Conservation (phyloP, 306 rosid species). For the Alnus glutinosa region DNA sequence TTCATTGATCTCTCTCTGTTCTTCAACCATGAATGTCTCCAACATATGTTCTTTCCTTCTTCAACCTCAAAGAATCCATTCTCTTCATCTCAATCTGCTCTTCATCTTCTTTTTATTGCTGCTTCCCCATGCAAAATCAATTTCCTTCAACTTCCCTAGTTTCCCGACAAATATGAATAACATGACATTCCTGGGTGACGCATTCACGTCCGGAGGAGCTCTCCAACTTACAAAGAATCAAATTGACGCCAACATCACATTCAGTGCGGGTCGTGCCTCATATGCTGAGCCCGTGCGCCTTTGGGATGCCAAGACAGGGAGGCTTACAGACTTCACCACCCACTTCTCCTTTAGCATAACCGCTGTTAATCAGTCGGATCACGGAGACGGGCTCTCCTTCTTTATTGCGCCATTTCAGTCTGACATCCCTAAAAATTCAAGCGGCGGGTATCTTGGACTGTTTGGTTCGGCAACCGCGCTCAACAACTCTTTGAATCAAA, state of each 20-base stretch:
- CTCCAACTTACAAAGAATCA: conserved; percentile 65
- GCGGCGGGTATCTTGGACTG: conserved; percentile 65
- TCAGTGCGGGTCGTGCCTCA: conserved; percentile 64
- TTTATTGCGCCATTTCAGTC: conserved; percentile 61
- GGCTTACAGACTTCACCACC: conserved; percentile 66
- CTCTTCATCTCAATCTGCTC: background rate
- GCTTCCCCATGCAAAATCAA: conserved; percentile 26
- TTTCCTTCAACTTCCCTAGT: conserved; percentile 49
- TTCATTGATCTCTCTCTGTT: background rate
- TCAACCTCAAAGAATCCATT: background rate
- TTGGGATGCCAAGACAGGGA: conserved; percentile 48
- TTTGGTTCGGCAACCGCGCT: conserved; percentile 34
- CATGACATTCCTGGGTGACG: conserved; percentile 47
- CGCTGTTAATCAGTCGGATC: background rate
- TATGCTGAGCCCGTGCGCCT: conserved; percentile 47
- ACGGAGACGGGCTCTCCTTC: conserved; percentile 72
- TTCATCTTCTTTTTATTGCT: conserved; percentile 23
- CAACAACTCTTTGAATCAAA: conserved; percentile 36
- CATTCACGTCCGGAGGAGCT: conserved; percentile 42
- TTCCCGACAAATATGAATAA: conserved; percentile 37
- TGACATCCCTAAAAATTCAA: conserved; percentile 45
- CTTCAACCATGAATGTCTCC: conserved; percentile 1
- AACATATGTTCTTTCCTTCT: background rate
- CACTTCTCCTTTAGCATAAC: conserved; percentile 61
- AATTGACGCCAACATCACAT: conserved; percentile 35